Base-by-base conservation (phyloP, 768 basidiomycete species). In the Cystobasidium onofrii region DNA sequence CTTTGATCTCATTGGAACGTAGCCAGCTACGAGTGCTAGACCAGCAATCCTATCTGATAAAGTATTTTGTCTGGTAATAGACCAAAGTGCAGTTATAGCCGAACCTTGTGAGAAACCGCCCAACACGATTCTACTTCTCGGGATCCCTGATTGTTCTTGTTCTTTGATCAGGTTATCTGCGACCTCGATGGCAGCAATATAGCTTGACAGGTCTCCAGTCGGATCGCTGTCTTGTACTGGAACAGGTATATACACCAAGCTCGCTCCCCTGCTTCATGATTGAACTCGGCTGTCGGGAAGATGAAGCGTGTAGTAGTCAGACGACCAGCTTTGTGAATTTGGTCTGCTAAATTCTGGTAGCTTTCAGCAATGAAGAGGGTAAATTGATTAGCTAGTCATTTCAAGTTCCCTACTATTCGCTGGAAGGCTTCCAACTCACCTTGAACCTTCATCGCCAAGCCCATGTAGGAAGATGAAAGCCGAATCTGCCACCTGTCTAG, bases 291-390 rank as follows among this genome's bases (percentile, higher is more conserved):
- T 9, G 69, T 71, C 12, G 69, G 69, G 20, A 71, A 60, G 55
- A 71, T 44, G 43, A 71, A 71, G 36, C 69, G 69, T 3, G 69
- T 71, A 60, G 25, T 57, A 1, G n/a, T 46, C 4, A 71, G 69
- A 20, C 36, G 52, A 55, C 69, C 69, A 23, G 69, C 69, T 55
- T 44, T 55, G 20, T 71, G 69, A 17, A 71, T 57, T 52, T 71
- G 69, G 23, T 71, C 69, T 1, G 69, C 69, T 15, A 71, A 54
- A 60, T 71, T 71, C n/a, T 46, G 69, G 34, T 57, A 71, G 69
- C 69, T 55, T n/a, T n/a, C n/a, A n/a, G n/a, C n/a, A n/a, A n/a
- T n/a, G n/a, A n/a, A n/a, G n/a, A n/a, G n/a, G n/a, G n/a, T n/a
- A n/a, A n/a, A n/a, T n/a, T n/a, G n/a, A n/a, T n/a, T n/a, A n/a